A percentile compares a stretch with the other conserved stretches of the same genome.
Evolutionary conservation across 768 basidiomycete genomes (phyloP).

Genomic region (Termitomyces heimii): DNA sequence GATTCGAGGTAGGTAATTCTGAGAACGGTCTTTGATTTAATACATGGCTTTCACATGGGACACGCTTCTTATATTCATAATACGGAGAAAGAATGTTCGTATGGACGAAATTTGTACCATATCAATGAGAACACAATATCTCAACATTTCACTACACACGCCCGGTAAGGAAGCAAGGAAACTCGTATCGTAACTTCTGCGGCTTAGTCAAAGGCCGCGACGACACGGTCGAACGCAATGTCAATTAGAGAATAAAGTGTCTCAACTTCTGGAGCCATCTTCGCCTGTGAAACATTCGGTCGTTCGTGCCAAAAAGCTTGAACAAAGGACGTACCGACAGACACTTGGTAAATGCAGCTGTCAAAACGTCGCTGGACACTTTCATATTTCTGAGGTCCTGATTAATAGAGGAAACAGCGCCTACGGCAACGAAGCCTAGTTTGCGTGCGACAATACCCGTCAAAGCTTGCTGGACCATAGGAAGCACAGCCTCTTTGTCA

Average conservation of each 20-base stretch:
- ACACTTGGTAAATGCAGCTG: slow-evolving; percentile 16
- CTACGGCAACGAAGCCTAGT: slow-evolving; percentile 20
- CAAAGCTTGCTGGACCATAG: slow-evolving; percentile 20
- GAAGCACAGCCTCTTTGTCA: slow-evolving; percentile 17
- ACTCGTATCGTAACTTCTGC: background rate
- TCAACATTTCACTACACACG: background rate
- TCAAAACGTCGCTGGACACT: slow-evolving; percentile 14
- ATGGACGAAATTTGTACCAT: background rate
- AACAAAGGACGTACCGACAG: slow-evolving; percentile 18
- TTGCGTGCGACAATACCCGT: slow-evolving; percentile 17
- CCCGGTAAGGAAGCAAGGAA: background rate
- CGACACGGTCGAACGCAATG: slow-evolving; percentile 18
- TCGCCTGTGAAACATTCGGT: slow-evolving; percentile 10
- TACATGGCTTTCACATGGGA: background rate
- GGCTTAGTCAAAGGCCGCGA: slow-evolving; percentile 7
- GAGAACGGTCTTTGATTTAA: background rate
- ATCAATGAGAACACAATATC: background rate
- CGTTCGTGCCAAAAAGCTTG: background rate
- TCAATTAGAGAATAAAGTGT: slow-evolving; percentile 9
- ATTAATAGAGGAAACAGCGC: slow-evolving; percentile 21
- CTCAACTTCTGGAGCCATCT: slow-evolving; percentile 11
- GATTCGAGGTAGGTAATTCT: background rate
- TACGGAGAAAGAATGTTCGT: background rate
- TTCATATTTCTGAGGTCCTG: slow-evolving; percentile 22
- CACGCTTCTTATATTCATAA: background rate